Evolutionary conservation across 78 protist species (phyloP).

Genomic region (Paulinella micropora): DNA sequence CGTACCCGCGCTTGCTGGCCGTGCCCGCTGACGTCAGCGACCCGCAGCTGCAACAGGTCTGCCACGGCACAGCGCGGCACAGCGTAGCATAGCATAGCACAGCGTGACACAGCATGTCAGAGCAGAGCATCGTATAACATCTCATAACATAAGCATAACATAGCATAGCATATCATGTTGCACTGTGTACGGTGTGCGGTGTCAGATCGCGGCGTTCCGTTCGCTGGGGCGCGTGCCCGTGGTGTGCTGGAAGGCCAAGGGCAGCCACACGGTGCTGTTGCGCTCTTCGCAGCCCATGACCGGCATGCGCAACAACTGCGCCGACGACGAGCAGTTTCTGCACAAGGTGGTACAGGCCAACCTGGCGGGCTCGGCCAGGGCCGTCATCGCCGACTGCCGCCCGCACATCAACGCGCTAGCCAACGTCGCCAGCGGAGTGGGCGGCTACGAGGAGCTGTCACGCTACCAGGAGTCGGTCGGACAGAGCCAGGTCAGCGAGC

Average conservation of each 20-base stretch:
- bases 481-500: no score
- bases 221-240: not conserved
- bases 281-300: not conserved
- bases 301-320: not conserved
- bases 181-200: no score
- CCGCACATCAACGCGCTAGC: not conserved
- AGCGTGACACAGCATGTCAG: no score
- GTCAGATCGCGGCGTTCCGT: not conserved
- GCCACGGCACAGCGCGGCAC: no score
- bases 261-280: not conserved
- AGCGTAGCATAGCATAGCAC: no score
- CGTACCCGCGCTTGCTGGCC: not conserved
- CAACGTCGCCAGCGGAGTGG: not conserved
- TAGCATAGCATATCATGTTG: no score
- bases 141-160: no score
- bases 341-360: not conserved
- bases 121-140: no score
- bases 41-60: not conserved
- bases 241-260: not conserved
- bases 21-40: not conserved
- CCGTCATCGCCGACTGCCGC: not conserved
- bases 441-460: no score
- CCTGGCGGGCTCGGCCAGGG: not conserved
- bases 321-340: not conserved
- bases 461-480: no score